Evolutionary conservation across 129 eudicot species (phyloP).

Genomic region (Apium graveolens): DNA sequence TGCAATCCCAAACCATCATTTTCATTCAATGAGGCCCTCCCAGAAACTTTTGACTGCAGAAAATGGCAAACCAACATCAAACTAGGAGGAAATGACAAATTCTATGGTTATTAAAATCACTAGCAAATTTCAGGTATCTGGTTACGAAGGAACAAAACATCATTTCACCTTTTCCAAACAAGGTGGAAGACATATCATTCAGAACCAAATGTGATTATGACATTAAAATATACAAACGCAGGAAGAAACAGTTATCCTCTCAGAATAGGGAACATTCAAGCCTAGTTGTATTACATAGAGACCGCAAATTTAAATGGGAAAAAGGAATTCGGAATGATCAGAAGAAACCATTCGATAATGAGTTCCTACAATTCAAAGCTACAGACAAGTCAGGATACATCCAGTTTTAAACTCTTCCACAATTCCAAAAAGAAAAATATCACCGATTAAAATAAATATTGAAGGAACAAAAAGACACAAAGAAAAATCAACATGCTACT

Average conservation of each 20-base stretch:
- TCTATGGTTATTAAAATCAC: not conserved
- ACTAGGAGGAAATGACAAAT: not conserved
- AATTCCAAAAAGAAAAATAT: not conserved
- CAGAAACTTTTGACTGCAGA: constrained; percentile 38
- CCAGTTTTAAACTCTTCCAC: not conserved
- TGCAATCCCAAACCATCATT: constrained; percentile 34
- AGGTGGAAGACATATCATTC: not conserved
- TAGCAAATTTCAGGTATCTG: not conserved
- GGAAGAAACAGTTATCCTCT: not conserved
- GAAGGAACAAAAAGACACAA: not conserved
- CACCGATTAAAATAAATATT: not conserved
- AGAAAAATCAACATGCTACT: not conserved
- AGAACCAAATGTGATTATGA: not conserved
- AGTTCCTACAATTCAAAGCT: not conserved
- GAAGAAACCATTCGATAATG: not conserved
- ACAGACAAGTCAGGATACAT: not conserved
- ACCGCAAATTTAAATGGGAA: not conserved
- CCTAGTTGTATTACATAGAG: not conserved
- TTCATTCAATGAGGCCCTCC: constrained; percentile 34
- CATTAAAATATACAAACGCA: not conserved
- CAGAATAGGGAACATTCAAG: not conserved
- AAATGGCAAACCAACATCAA: not conserved
- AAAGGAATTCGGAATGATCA: not conserved
- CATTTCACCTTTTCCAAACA: not conserved
- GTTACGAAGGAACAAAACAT: not conserved